Evolutionary conservation across 257 asterid species (phyloP), one percentile per base, ranked within the genome.

Genomic region (Nicotiana knightiana): DNA sequence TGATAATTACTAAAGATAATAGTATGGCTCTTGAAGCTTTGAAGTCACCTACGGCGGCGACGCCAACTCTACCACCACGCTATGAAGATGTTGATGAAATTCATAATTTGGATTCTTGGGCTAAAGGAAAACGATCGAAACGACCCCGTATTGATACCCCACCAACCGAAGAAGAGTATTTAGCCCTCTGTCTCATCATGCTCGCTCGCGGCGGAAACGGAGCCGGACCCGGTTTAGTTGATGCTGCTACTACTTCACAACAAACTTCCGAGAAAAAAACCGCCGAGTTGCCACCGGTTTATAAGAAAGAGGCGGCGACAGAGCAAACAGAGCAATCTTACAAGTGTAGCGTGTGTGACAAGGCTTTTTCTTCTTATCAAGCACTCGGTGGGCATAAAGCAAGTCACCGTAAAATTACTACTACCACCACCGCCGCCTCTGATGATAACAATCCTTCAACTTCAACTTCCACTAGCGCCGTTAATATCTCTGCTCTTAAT

Each of bases 341-440:
- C 91, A 86, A 33, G 88, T 96, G 99, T 65, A 82, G 82, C 83
- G 94, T 91, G 21, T 96, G 99, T 77, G 62, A 83, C 57, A 96
- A 89, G 62, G 77, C 86, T 4, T 96, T 96, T 82, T 26, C 85
- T 1, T 86, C 98, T 0, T 91, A 93, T 84, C 99, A 96, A 80
- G 98, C 99, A 0, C 89, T 96, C 24, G 99, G 98, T 58, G 99
- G 98, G 6, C 99, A 96, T 83, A 96, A 96, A 67, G 97, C 99
- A 21, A 94, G 99, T 89, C 99, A 96, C 90, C 91, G 99, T 11
- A 81, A 67, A 6, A 89, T 82, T 12, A 0, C 86, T 5, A 55
- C 86, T 46, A 15, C 77, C 43, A 32, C 81, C 37, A 39, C 76
- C 39, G 58, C 21, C 11, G 59, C 16, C 9, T 70, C 86, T 0